Conservation (phyloP, 495 filamentous ascomycete genomes). For the Lindgomyces ingoldianus region DNA sequence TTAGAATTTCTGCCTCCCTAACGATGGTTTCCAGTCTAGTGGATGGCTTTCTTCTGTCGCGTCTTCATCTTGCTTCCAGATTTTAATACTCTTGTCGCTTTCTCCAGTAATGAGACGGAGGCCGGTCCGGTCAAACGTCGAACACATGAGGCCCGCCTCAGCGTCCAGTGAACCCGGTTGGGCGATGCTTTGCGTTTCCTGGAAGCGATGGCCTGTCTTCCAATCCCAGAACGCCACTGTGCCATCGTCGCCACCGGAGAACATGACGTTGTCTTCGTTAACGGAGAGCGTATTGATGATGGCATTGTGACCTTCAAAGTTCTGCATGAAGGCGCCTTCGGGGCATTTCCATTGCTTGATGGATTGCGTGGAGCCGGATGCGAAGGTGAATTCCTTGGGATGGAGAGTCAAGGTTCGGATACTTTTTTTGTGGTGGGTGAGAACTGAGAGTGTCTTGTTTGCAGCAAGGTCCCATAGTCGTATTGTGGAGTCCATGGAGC, state of each 20-base stretch:
- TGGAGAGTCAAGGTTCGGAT: constrained; percentile 84
- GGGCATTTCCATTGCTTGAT: constrained; percentile 99
- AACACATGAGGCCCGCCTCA: constrained; percentile 90
- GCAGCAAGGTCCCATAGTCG: constrained; percentile 96
- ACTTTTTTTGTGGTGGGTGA: constrained; percentile 98
- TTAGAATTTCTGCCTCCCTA: constrained; percentile 70
- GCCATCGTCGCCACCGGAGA: constrained; percentile 94
- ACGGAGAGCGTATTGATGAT: constrained; percentile 94
- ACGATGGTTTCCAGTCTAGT: constrained; percentile 85
- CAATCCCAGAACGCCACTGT: constrained; percentile 99
- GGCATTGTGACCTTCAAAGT: constrained; percentile 94
- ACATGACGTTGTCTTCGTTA: constrained; percentile 93
- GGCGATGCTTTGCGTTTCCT: constrained; percentile 81
- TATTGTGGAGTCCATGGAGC: constrained; percentile 87
- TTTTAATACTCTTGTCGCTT: constrained; percentile 97
- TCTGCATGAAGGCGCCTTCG: constrained; percentile 98
- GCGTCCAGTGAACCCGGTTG: constrained; percentile 94
- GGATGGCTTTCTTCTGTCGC: constrained; percentile 92
- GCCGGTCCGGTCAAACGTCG: constrained; percentile 86
- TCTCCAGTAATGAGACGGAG: constrained; percentile 89
- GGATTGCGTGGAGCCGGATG: constrained; percentile 80
- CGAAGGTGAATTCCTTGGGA: constrained; percentile 95
- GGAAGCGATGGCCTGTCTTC: constrained; percentile 93
- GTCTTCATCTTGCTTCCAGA: constrained; percentile 89
- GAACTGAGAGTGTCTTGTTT: constrained; percentile 90